Evolutionary conservation across 768 basidiomycete species (phyloP).

Genomic region (Thelephora ganbajun): DNA sequence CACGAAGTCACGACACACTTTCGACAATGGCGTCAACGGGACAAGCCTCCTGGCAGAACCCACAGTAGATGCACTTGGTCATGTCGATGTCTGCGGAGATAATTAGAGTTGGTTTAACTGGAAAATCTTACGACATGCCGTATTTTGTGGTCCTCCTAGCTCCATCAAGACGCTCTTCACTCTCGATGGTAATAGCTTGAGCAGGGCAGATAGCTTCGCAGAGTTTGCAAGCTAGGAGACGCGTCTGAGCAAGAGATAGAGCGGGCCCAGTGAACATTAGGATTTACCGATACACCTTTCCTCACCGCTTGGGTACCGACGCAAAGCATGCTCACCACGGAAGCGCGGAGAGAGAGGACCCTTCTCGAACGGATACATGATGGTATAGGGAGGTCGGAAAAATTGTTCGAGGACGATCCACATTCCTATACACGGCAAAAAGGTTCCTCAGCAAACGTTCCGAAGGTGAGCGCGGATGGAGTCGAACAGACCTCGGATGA

Average conservation of each 20-base stretch:
- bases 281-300: conserved; percentile 93
- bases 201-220: conserved; percentile 99
- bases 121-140: conserved; percentile 32
- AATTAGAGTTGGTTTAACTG: not conserved
- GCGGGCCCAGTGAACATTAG: not conserved
- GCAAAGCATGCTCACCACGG: conserved; percentile 94
- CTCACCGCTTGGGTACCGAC: conserved; percentile 94
- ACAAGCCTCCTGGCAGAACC: conserved; percentile 99
- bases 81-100: conserved; percentile 78
- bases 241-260: not conserved
- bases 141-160: conserved; percentile 97
- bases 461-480: not conserved
- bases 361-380: conserved; percentile 97
- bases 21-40: conserved; percentile 99
- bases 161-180: conserved; percentile 89
- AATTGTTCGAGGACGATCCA: conserved; percentile 91
- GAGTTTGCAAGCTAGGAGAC: conserved; percentile 80
- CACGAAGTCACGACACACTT: conserved; percentile 43
- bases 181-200: conserved; percentile 98
- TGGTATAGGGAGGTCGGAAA: conserved; percentile 94
- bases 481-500: conserved; percentile 64
- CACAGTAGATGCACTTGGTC: conserved; percentile 99
- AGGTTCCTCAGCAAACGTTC: not conserved
- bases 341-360: conserved; percentile 96
- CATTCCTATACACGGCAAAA: conserved; percentile 51